phyloP scores from a whole-genome alignment of 2,329 filamentous ascomycete species.

The Botryosphaeria dothidea region DNA sequence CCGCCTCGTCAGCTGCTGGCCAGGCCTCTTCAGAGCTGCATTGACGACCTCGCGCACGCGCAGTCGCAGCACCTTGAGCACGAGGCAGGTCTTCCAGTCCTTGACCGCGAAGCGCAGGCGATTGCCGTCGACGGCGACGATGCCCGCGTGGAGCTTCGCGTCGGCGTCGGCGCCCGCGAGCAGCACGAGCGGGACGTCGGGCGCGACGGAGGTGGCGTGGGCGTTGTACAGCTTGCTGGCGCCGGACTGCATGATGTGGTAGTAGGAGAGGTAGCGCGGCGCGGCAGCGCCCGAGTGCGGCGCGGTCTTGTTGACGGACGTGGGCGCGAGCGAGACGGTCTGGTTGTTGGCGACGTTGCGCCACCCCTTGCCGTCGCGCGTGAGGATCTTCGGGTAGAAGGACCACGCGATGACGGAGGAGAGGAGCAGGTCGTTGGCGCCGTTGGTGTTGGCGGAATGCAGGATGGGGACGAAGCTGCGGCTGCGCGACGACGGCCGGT shows the following conservation, averaged over 20 bases:
- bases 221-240: slow-evolving; percentile 77
- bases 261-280: slow-evolving; percentile 86
- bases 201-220: slow-evolving; percentile 67
- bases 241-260: slow-evolving; percentile 82
- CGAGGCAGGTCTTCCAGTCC: slow-evolving; percentile 89
- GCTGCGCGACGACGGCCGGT: slow-evolving; percentile 65
- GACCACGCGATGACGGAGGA: slow-evolving; percentile 87
- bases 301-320: slow-evolving; percentile 76
- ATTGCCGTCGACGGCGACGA: slow-evolving; percentile 85
- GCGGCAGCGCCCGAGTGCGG: slow-evolving; percentile 41
- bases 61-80: slow-evolving; percentile 76
- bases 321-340: slow-evolving; percentile 80
- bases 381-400: slow-evolving; percentile 91
- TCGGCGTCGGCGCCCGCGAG: slow-evolving; percentile 77
- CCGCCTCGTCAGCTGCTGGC: slow-evolving; percentile 38
- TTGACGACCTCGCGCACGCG: slow-evolving; percentile 75
- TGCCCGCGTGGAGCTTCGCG: slow-evolving; percentile 86
- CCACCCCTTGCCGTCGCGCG: slow-evolving; percentile 81
- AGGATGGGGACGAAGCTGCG: slow-evolving; percentile 85
- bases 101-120: slow-evolving; percentile 78
- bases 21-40: slow-evolving; percentile 63
- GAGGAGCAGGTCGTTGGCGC: slow-evolving; percentile 76
- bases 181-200: slow-evolving; percentile 71
- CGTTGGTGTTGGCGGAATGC: slow-evolving; percentile 70
- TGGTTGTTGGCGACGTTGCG: slow-evolving; percentile 94